Percentiles rank a stretch among this genome's conserved stretches.
Evolutionary conservation across 345 rosid genomes (phyloP).

Genomic region (Crucihimalaya himalaica): DNA sequence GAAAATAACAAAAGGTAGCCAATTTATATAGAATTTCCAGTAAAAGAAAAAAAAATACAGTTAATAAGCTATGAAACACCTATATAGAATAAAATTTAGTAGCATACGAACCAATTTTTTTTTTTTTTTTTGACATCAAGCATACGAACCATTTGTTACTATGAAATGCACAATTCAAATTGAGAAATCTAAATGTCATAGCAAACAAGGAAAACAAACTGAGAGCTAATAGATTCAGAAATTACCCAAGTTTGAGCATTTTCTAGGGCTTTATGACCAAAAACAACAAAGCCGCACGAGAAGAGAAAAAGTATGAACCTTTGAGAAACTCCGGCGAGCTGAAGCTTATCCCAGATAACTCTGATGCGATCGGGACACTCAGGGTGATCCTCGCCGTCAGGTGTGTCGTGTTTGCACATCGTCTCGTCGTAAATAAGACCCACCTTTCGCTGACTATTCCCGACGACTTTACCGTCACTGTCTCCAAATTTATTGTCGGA

Average conservation of each 20-base stretch:
- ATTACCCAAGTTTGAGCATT: slow-evolving; percentile 1
- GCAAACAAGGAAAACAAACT: not conserved
- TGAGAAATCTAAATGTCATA: not conserved
- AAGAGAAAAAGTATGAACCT: slow-evolving; percentile 44
- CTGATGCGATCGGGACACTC: slow-evolving; percentile 79
- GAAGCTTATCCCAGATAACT: slow-evolving; percentile 77
- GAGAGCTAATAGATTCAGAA: slow-evolving; percentile 3
- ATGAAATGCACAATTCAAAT: not conserved
- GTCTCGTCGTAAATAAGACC: slow-evolving; percentile 79
- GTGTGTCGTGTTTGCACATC: slow-evolving; percentile 78
- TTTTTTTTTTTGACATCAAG: too few species aligned
- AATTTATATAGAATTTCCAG: not conserved
- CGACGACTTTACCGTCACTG: not conserved
- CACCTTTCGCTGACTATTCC: slow-evolving; percentile 47
- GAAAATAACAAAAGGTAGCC: slow-evolving; percentile 13
- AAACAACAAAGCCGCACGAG: not conserved
- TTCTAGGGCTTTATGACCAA: slow-evolving; percentile 27
- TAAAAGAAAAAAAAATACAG: not conserved
- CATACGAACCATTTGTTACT: not conserved
- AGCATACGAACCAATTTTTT: not conserved
- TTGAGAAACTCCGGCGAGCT: slow-evolving; percentile 55
- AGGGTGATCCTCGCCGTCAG: slow-evolving; percentile 68
- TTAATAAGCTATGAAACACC: not conserved
- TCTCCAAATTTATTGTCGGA: not conserved
- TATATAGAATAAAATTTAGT: not conserved